Percentiles rank a stretch among this genome's conserved stretches.
These are phyloP conservation scores for Cenococcum geophilum DNA, from an alignment of 495 filamentous ascomycete genomes.

Conservation along the genomic window DNA sequence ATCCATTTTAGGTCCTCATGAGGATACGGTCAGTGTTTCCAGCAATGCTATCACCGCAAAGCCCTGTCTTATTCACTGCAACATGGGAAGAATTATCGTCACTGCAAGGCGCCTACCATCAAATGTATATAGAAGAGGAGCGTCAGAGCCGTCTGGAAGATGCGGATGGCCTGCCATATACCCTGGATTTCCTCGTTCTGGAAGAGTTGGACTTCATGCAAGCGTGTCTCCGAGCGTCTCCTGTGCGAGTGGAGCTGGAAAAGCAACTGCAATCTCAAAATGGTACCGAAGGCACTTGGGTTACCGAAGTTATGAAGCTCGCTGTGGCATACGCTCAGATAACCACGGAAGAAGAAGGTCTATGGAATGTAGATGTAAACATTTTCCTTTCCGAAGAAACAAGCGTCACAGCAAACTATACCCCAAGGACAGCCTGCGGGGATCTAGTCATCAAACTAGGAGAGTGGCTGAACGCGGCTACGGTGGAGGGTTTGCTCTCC, in stretches of 20 bases:
- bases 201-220: slow-evolving; percentile 94
- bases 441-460: slow-evolving; percentile 89
- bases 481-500: slow-evolving; percentile 66
- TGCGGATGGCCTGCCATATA: slow-evolving; percentile 84
- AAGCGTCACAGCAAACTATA: slow-evolving; percentile 93
- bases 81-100: slow-evolving; percentile 79
- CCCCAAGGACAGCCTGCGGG: slow-evolving; percentile 82
- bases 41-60: slow-evolving; percentile 70
- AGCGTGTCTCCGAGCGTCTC: slow-evolving; percentile 71
- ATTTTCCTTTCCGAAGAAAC: slow-evolving; percentile 93
- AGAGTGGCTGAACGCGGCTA: slow-evolving; percentile 70
- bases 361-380: slow-evolving; percentile 96
- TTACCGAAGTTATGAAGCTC: slow-evolving; percentile 74
- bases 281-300: slow-evolving; percentile 57
- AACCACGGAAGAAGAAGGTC: slow-evolving; percentile 80
- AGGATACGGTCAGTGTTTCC: slow-evolving; percentile 83
- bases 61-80: slow-evolving; percentile 68
- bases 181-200: slow-evolving; percentile 85
- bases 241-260: slow-evolving; percentile 78
- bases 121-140: slow-evolving; percentile 77
- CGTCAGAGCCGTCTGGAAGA: slow-evolving; percentile 85
- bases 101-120: slow-evolving; percentile 63
- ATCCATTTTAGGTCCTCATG: slow-evolving; percentile 61
- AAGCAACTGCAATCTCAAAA: slow-evolving; percentile 56
- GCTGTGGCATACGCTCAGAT: slow-evolving; percentile 86